A percentile compares a stretch with the other conserved stretches of the same genome.
Conservation (phyloP, 2,329 filamentous ascomycete species). For the Onygenales sp. region DNA sequence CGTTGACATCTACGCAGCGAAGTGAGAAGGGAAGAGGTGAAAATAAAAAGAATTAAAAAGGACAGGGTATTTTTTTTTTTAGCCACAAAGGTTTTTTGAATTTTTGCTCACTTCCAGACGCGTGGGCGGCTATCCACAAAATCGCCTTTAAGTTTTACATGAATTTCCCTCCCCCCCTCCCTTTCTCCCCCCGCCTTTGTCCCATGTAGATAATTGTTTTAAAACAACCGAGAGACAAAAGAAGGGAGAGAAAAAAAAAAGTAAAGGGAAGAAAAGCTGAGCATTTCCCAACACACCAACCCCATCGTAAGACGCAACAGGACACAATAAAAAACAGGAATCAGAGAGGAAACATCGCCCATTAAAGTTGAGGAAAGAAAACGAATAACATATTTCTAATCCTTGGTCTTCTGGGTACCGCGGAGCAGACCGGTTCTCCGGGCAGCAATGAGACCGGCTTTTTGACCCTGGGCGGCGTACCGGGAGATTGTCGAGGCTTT, state of each 20-base stretch:
- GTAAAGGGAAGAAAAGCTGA: background rate
- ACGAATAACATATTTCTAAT: constrained; percentile 55
- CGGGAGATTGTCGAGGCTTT: constrained; percentile 99
- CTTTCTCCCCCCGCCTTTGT: too few relatives aligned
- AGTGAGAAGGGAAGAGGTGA: too few relatives aligned
- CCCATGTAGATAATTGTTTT: background rate
- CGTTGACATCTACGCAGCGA: too few relatives aligned
- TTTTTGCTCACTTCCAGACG: too few relatives aligned
- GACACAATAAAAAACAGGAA: constrained; percentile 20
- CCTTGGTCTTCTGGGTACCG: constrained; percentile 99
- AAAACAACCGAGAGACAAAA: background rate
- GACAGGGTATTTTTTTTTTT: too few relatives aligned
- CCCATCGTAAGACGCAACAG: background rate
- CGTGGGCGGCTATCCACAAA: too few relatives aligned
- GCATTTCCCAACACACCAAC: too few relatives aligned
- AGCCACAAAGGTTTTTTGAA: too few relatives aligned
- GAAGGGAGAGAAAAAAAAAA: background rate
- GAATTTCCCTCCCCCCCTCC: too few relatives aligned
- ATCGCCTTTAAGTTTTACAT: too few relatives aligned
- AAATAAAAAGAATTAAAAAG: too few relatives aligned
- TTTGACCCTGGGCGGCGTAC: constrained; percentile 97
- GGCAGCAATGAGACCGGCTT: constrained; percentile 99
- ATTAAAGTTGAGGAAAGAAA: constrained; percentile 51
- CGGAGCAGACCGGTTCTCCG: constrained; percentile 98
- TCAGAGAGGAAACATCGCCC: constrained; percentile 25